These are phyloP conservation scores for Paecilomyces formosus DNA, from an alignment of 2,329 filamentous ascomycete genomes.

Conservation along the genomic window DNA sequence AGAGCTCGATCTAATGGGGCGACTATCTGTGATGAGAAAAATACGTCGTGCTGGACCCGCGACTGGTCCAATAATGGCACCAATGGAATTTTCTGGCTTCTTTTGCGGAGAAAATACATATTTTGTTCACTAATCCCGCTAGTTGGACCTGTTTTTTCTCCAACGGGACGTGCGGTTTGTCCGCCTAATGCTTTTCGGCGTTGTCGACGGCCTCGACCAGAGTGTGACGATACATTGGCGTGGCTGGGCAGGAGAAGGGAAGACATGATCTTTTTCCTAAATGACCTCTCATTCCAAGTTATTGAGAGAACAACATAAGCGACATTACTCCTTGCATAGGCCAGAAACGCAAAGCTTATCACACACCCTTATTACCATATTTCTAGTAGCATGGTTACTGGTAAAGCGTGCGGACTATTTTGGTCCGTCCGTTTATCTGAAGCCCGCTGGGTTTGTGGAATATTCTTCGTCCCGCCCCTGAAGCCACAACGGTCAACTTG, in stretches of 20 bases:
- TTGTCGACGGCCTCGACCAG: neutral
- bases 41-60: neutral
- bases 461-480: neutral
- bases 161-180: neutral
- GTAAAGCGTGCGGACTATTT: neutral
- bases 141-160: neutral
- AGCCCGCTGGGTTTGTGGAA: neutral
- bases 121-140: neutral
- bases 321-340: too few species aligned
- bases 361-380: neutral
- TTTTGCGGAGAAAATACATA: neutral
- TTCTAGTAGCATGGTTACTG: neutral
- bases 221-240: neutral
- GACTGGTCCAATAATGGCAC: neutral
- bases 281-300: neutral
- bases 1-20: too few species aligned
- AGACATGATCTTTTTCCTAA: neutral
- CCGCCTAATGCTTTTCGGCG: neutral
- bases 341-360: neutral
- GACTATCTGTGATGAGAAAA: neutral
- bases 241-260: neutral
- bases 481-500: neutral
- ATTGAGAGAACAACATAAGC: neutral
- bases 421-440: neutral
- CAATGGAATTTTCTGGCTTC: neutral